Evolutionary conservation across 192 early-diverging fungal species (phyloP), one percentile per base, ranked within the genome.

Genomic region (Entomortierella chlamydospora): DNA sequence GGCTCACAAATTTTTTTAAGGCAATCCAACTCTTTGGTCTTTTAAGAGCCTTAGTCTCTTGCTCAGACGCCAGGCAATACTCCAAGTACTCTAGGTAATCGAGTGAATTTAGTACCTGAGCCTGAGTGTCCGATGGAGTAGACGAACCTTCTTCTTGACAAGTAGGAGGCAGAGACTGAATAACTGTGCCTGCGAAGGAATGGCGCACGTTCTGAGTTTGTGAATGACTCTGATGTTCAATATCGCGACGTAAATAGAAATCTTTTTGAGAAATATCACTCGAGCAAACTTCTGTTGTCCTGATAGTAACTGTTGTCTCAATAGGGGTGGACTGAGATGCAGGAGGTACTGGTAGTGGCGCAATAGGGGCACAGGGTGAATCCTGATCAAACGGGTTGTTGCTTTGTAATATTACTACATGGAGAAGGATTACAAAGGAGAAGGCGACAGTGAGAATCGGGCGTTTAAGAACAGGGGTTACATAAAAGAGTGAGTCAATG

Each of bases 11-110:
- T 10, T 61, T 47, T 23, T 74, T 67, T 33, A 74, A 6, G 39
- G 64, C 72, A 12, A 62, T 41, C 72, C 72, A 74, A 30, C 64
- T 74, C 52, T 57, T 57, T 22, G 57, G 57, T 25, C 45, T 61
- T 17, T 20, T 34, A 20, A 57, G 60, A 15, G 59, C 39, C 41
- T 39, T 57, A 33, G 39, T 43, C 59, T 77, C 60, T 41, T 77
- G 59, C 10, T 77, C 60, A 8, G 65, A 77, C 3, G 47, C 22
- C 5, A 68, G 22, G 33, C 33, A 63, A 7, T 47, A 61, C 53
- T 77, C 73, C 39, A 77, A 49, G 45, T 59, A 57, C 15, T 51
- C 43, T 37, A 77, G 66, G 42, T 57, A 77, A 43, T 63, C 66
- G 33, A 68, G 64, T 13, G 73, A 68, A 37, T 22, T 37, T 45